Evolutionary conservation across 345 rosid genomes (phyloP).

Genomic region (Lepidium didymum): DNA sequence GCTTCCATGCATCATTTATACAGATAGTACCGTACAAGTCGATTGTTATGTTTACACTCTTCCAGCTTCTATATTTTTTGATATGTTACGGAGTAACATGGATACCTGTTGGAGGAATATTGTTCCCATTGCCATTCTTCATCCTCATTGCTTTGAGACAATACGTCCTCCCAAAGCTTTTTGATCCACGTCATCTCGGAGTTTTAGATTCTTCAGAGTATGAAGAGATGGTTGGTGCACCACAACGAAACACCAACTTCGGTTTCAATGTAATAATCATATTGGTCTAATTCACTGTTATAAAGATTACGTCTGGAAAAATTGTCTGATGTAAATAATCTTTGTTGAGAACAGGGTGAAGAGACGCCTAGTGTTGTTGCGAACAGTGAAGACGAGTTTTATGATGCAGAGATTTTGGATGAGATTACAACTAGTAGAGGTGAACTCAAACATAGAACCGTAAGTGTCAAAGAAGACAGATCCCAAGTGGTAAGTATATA

Average conservation of each 20-base stretch:
- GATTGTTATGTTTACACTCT: slow-evolving; percentile 49
- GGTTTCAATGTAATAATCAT: slow-evolving; percentile 36
- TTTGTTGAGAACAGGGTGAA: slow-evolving; percentile 7
- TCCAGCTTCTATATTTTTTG: slow-evolving; percentile 58
- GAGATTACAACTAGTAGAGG: slow-evolving; percentile 76
- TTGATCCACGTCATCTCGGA: slow-evolving; percentile 50
- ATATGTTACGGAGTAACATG: slow-evolving; percentile 72
- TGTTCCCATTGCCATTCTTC: slow-evolving; percentile 77
- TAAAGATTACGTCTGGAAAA: too few species aligned
- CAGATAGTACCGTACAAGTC: slow-evolving; percentile 65
- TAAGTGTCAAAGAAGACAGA: slow-evolving; percentile 49
- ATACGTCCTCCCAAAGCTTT: slow-evolving; percentile 57
- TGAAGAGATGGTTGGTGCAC: slow-evolving; percentile 57
- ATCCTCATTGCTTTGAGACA: slow-evolving; percentile 58
- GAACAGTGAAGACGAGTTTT: slow-evolving; percentile 44
- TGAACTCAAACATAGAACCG: slow-evolving; percentile 61
- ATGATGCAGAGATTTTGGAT: slow-evolving; percentile 69
- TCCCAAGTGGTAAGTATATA: slow-evolving; percentile 19
- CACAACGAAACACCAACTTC: slow-evolving; percentile 38
- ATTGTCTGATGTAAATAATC: not conserved
- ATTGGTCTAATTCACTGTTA: not conserved
- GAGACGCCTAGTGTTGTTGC: slow-evolving; percentile 21
- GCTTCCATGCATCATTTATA: slow-evolving; percentile 64
- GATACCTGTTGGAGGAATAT: slow-evolving; percentile 71
- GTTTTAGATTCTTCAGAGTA: slow-evolving; percentile 73